These are phyloP conservation scores for Pythium phragmitis DNA, from an alignment of 352 stramenopile species.

Conservation along the genomic window DNA sequence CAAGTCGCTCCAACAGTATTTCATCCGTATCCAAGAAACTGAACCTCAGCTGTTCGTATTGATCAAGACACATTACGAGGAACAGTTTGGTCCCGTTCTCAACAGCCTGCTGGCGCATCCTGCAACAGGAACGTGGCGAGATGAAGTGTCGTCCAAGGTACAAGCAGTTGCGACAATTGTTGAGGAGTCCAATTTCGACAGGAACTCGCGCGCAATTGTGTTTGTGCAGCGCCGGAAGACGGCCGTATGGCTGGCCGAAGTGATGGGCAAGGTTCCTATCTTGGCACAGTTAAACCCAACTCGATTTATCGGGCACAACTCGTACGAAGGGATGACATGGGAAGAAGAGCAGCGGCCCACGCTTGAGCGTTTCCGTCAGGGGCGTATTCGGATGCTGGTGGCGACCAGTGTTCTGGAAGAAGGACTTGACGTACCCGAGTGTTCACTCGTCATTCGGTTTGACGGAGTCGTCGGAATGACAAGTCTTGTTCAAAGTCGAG, in stretches of 20 bases:
- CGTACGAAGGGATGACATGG: conserved; percentile 80
- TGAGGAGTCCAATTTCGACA: conserved; percentile 37
- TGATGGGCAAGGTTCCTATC: conserved; percentile 57
- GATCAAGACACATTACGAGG: conserved; percentile 23
- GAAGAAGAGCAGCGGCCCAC: conserved; percentile 77
- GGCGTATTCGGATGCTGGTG: conserved; percentile 65
- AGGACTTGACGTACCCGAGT: conserved; percentile 75
- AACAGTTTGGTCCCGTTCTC: conserved; percentile 36
- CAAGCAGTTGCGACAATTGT: conserved; percentile 51
- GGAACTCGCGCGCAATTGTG: conserved; percentile 71
- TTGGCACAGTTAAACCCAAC: conserved; percentile 65
- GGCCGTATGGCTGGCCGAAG: conserved; percentile 62
- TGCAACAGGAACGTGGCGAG: conserved; percentile 13
- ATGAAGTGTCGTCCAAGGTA: conserved; percentile 59
- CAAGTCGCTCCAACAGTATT: conserved; percentile 8
- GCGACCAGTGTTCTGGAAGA: conserved; percentile 82
- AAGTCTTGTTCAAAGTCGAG: conserved; percentile 77
- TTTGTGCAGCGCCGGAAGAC: conserved; percentile 72
- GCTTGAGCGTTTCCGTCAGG: conserved; percentile 64
- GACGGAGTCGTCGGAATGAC: conserved; percentile 68
- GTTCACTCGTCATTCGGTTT: conserved; percentile 77
- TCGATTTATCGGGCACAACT: conserved; percentile 77
- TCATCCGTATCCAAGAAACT: conserved; percentile 2
- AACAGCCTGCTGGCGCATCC: conserved; percentile 27
- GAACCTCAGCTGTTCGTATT: conserved; percentile 4